Conservation (phyloP, 768 basidiomycete species). For the Russula brevipes region DNA sequence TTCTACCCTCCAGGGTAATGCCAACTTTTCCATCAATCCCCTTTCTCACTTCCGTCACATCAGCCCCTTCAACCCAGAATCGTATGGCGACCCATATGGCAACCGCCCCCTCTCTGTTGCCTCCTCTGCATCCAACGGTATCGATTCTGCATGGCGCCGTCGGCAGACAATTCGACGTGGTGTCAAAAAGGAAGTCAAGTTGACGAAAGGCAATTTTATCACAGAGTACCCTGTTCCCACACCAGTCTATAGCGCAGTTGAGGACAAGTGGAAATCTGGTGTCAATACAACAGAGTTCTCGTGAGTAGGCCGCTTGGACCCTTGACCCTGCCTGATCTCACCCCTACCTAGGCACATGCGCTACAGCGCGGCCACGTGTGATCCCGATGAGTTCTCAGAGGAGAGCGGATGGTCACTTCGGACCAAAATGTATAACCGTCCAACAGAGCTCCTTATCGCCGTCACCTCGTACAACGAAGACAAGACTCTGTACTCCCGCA, state of each 20-base stretch:
- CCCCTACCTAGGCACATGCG: slow-evolving; percentile 67
- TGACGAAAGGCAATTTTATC: slow-evolving; percentile 91
- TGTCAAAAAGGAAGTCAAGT: slow-evolving; percentile 89
- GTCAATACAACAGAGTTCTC: slow-evolving; percentile 85
- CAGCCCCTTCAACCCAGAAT: slow-evolving; percentile 46
- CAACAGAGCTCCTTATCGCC: slow-evolving; percentile 90
- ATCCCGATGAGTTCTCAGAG: slow-evolving; percentile 83
- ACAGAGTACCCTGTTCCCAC: slow-evolving; percentile 85
- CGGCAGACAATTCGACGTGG: slow-evolving; percentile 90
- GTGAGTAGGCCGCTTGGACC: slow-evolving; percentile 44
- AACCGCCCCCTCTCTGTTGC: slow-evolving; percentile 40
- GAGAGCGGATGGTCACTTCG: slow-evolving; percentile 82
- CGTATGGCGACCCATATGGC: slow-evolving; percentile 62
- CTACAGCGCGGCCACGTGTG: slow-evolving; percentile 87
- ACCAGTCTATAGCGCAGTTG: slow-evolving; percentile 76
- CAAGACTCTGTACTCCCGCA: slow-evolving; percentile 86
- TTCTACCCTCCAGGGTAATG: slow-evolving; percentile 72
- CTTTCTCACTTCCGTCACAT: slow-evolving; percentile 11
- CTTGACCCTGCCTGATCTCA: neutral
- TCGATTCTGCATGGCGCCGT: slow-evolving; percentile 48
- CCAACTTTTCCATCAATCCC: slow-evolving; percentile 4
- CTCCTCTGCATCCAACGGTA: slow-evolving; percentile 36
- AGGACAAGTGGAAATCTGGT: slow-evolving; percentile 60
- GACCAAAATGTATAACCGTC: slow-evolving; percentile 76
- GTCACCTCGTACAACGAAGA: slow-evolving; percentile 93